phyloP scores from a whole-genome alignment of 805 yeast species.

The Ogataea corticis region DNA sequence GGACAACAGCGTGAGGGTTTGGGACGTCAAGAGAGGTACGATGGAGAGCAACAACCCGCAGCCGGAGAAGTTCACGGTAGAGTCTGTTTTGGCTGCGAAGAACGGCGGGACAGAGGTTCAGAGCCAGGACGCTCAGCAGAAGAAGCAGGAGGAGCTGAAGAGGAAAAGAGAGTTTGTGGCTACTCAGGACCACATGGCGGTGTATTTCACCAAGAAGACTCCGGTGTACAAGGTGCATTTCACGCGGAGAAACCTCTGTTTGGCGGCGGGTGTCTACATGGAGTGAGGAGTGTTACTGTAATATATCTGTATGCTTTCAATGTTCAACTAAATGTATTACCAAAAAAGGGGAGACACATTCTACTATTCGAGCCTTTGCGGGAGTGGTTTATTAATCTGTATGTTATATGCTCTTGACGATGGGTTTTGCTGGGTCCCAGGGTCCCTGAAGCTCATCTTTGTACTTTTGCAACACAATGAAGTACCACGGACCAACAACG shows the following conservation, averaged over 20 bases:
- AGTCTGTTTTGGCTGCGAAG: constrained; percentile 36
- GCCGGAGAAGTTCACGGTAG: constrained; percentile 53
- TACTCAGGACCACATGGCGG: constrained; percentile 87
- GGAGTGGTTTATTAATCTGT: not conserved
- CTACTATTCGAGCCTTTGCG: not conserved
- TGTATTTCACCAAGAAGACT: constrained; percentile 89
- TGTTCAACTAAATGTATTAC: too few relatives aligned
- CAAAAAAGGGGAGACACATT: not conserved
- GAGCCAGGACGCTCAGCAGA: constrained; percentile 16
- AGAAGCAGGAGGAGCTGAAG: constrained; percentile 45
- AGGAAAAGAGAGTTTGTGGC: constrained; percentile 74
- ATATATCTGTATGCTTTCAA: too few relatives aligned
- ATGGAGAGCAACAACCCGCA: constrained; percentile 72
- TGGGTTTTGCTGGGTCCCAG: constrained; percentile 87
- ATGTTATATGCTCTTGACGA: constrained; percentile 38
- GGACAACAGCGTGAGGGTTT: constrained; percentile 88
- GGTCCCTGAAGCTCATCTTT: constrained; percentile 89
- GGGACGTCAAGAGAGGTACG: constrained; percentile 92
- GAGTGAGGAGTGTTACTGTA: constrained; percentile 30
- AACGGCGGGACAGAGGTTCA: constrained; percentile 21
- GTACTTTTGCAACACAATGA: constrained; percentile 69
- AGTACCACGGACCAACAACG: constrained; percentile 67
- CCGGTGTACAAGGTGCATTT: constrained; percentile 93
- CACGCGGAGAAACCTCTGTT: constrained; percentile 84
- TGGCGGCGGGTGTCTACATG: constrained; percentile 88